Conservation (phyloP, 495 filamentous ascomycete species). For the Chaetomium tenue region DNA sequence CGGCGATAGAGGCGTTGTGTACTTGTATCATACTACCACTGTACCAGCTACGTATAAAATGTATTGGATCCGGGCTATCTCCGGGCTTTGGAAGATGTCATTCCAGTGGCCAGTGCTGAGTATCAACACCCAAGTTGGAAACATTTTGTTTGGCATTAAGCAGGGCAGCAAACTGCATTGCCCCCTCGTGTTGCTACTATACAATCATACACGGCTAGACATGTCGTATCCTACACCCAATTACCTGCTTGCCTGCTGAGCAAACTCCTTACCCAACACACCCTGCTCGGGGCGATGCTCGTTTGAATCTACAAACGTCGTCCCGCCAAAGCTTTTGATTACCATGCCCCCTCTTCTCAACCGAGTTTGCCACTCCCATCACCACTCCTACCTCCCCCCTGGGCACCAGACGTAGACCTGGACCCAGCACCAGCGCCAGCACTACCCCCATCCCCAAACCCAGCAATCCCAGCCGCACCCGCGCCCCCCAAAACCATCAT, state of each 20-base stretch:
- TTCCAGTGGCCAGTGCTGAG: no score
- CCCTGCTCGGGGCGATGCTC: neutral
- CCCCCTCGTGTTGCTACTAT: slow-evolving; percentile 8
- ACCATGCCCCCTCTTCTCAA: neutral
- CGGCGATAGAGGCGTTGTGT: slow-evolving; percentile 19
- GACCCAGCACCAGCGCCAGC: neutral
- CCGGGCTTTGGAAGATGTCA: neutral
- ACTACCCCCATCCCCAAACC: no score
- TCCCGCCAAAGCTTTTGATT: neutral
- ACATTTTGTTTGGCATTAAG: no score
- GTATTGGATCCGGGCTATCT: neutral
- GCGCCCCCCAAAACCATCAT: slow-evolving; percentile 4
- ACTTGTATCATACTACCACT: slow-evolving; percentile 25
- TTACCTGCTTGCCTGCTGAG: neutral
- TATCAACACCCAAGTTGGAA: no score
- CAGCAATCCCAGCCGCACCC: neutral
- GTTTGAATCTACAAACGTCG: neutral
- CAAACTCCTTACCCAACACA: neutral
- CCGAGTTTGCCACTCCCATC: no score
- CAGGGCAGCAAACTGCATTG: neutral
- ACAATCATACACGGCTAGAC: slow-evolving; percentile 20
- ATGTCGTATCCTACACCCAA: slow-evolving; percentile 4
- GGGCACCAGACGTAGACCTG: no score
- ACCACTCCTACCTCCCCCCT: no score
- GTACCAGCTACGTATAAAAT: slow-evolving; percentile 23